phyloP scores from a whole-genome alignment of 2,329 filamentous ascomycete species.

The Stemphylium lycopersici region DNA sequence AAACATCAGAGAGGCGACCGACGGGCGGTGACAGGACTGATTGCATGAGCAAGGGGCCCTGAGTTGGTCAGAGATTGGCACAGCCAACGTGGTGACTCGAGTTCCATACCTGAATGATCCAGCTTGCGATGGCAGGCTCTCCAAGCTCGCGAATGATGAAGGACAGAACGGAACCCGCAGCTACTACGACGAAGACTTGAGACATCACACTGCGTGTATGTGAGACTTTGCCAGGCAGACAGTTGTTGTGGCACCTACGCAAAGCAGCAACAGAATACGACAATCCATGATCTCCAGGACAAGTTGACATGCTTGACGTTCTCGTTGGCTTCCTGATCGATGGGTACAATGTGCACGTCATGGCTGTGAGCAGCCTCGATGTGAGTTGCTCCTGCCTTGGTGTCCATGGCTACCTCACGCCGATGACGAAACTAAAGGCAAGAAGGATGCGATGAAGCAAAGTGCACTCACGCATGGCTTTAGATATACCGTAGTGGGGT shows the following conservation, averaged over 20 bases:
- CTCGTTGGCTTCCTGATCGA: conserved; percentile 39
- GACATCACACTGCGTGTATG: conserved; percentile 51
- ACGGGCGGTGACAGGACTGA: conserved; percentile 62
- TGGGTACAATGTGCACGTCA: conserved; percentile 28
- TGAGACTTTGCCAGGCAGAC: conserved; percentile 22
- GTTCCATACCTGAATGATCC: conserved; percentile 55
- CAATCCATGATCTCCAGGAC: conserved; percentile 62
- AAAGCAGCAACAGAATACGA: conserved; percentile 59
- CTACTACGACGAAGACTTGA: conserved; percentile 63
- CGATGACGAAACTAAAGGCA: background rate
- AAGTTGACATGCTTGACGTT: conserved; percentile 53
- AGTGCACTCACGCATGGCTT: background rate
- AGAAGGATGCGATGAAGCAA: background rate
- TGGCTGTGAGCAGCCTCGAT: conserved; percentile 20
- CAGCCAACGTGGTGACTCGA: too few species aligned
- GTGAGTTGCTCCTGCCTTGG: conserved; percentile 22
- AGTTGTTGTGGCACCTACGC: conserved; percentile 25
- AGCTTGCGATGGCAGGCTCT: conserved; percentile 57
- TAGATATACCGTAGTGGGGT: conserved; percentile 1
- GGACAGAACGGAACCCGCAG: conserved; percentile 62
- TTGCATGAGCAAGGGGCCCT: conserved; percentile 64
- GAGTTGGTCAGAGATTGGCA: too few species aligned
- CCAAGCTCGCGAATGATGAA: conserved; percentile 63
- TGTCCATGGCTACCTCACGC: conserved; percentile 19
- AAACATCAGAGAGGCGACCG: conserved; percentile 62